Base-by-base conservation (phyloP, 2,329 filamentous ascomycete genomes). In the Cercospora janseana region DNA sequence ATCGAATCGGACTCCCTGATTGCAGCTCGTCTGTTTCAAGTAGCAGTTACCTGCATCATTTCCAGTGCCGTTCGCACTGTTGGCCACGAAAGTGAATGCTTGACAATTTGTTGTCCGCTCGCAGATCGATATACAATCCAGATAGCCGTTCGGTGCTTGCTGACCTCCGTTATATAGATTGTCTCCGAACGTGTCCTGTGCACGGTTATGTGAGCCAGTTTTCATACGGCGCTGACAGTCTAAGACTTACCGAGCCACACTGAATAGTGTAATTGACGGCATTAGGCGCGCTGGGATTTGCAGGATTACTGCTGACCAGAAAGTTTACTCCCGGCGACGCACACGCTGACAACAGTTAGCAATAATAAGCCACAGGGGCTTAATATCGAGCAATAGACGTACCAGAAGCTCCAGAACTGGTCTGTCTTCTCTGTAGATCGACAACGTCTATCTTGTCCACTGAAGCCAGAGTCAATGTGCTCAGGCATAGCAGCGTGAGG, bases 241-340 rank as follows among this genome's bases (percentile, higher is more conserved):
- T 28, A 42, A 9, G 16, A 42, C 38, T 21, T 16, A 42, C 38
- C 38, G 38, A 42, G 24, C 38, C 38, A 28, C 38, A 42, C 18
- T 42, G 23, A 15, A 42, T 16, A 10, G 38, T 42, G 13, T 42
- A 42, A 24, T 42, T 42, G 23, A 42, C 38, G 10, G 38, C 21
- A 9, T 24, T 24, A 27, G 38, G 38, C 15, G 24, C 13, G 24
- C 29, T 28, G 12, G 23, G 23, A 8, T 20, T 40, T 10, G n/a
- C n/a, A 13, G 21, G 21, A 24, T 42, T 26, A 24, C 38, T 42
- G 24, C 20, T 42, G 23, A 42, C 23, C 15, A 15, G 38, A 28
- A 28, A 42, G 24, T 29, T 29, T 15, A 29, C 23, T 6, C 38
- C 38, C 3, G 38, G 38, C 13, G 23, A 42, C 9, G 38, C 38